Base-by-base conservation (phyloP, 2,329 filamentous ascomycete species). In the Trichoderma endophyticum region DNA sequence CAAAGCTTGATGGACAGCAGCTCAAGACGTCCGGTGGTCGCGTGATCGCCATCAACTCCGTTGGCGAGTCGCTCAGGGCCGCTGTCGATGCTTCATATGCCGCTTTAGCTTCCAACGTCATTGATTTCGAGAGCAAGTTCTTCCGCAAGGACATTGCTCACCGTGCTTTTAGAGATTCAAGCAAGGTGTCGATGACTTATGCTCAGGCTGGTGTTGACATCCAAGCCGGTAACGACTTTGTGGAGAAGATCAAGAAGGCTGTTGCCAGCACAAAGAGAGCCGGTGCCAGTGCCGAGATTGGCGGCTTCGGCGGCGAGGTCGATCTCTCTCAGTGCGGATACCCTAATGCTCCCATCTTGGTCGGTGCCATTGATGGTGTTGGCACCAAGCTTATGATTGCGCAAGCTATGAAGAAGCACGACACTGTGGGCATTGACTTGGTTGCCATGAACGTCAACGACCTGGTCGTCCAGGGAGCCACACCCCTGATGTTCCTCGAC, bases 371-470 rank as follows among this genome's bases (percentile, higher is more conserved):
- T 75, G 96, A 99, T 79, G 96, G 96, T 67, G 94, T 98, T 48
- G 96, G 95, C 73, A 98, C 95, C 63, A 98, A 98, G 85, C 91
- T 98, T 77, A 97, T 97, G 87, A 93, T 99, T 78, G 96, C 96
- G 0, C 95, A 98, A 80, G 89, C 90, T 14, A 93, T 97, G 84
- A 88, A 90, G 77, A 94, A 97, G 83, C 96, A 98, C 83, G 91
- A 95, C 81, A 97, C 95, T 3, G 95, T 99, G 12, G 96, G 96
- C 73, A 94, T 99, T 77, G 96, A 99, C 80, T 88, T 99, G 43
- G 96, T 99, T 4, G 96, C 96, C 76, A 98, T 98, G 95, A 98
- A 98, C 81, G 96, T 98, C 80, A 99, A 99, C 82, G 96, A 99
- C 79, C 87, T 99, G 0, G 91, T 99, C 66, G 96, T 98, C 9